Evolutionary conservation across 208 protist species (phyloP), one percentile per base, ranked within the genome.

Genomic region (Crithidia expoeki): DNA sequence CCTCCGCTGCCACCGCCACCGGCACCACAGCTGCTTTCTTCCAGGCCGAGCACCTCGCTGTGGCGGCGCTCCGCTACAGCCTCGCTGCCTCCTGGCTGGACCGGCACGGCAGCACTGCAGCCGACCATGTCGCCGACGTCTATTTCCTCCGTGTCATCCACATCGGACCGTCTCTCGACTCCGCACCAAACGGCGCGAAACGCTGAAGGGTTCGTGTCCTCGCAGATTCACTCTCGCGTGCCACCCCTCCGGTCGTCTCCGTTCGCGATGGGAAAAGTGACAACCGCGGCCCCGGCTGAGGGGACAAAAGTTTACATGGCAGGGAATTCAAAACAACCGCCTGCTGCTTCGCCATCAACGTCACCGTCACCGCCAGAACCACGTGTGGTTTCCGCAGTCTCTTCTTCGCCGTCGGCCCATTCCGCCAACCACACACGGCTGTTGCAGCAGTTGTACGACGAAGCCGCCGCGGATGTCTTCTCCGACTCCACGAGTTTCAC

Each of bases 391-490:
- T 27, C 11, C 9, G 56, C 58, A 11, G 44, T 27, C 11, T 28
- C 38, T 19, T 55, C 57, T 16, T 27, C 52, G 3, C 38, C 14
- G 17, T 51, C 68, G 14, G 28, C 34, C 7, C 56, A 46, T 25
- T 27, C 36, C 49, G 23, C 33, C 47, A 60, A 47, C 25, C 25
- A 10, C 58, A 60, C 47, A 3, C 51, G 23, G 21, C 60, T 68
- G 17, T 44, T 61, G 30, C 69, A 65, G 27, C 61, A 63, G 60
- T n/a, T 76, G 21, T 76, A 76, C 70, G 28, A 68, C 23, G 62
- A 76, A 46, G 70, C 70, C 2, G 70, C 70, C 7, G 70, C 61
- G 4, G 70, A 76, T 21, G 33, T 76, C 32, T 76, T 76, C 28
- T 76, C 56, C 1, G 12, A 68, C 33, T 69, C 61, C 4, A n/a